These are phyloP conservation scores for Talaromyces funiculosus DNA, from an alignment of 2,329 filamentous ascomycete genomes.

Conservation along the genomic window DNA sequence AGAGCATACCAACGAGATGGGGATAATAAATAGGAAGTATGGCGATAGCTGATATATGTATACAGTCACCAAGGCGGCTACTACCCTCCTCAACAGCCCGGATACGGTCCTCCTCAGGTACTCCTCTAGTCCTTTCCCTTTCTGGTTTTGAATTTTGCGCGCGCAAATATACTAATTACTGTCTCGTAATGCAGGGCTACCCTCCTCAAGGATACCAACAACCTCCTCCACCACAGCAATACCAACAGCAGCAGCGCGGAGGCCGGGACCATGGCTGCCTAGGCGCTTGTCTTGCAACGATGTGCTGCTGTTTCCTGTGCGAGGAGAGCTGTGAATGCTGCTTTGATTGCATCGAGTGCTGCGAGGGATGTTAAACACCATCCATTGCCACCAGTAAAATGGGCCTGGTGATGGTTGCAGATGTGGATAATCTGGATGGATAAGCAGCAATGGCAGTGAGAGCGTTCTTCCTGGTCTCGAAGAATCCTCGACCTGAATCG, in stretches of 20 bases:
- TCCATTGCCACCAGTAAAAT: background rate
- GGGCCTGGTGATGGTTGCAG: background rate
- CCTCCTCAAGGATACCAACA: slow-evolving; percentile 42
- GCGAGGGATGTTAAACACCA: slow-evolving; percentile 30
- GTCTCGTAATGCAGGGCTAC: background rate
- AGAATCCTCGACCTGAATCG: background rate
- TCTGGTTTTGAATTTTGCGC: background rate
- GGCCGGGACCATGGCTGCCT: slow-evolving; percentile 49
- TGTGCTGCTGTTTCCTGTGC: slow-evolving; percentile 61
- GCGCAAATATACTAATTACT: background rate
- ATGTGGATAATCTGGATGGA: background rate
- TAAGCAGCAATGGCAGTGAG: background rate
- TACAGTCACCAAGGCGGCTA: slow-evolving; percentile 11
- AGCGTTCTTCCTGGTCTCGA: background rate
- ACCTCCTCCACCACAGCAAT: slow-evolving; percentile 39
- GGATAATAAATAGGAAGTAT: too few relatives aligned
- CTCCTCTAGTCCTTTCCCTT: slow-evolving; percentile 22
- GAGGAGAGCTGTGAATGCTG: slow-evolving; percentile 62
- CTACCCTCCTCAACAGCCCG: slow-evolving; percentile 25
- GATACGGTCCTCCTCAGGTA: slow-evolving; percentile 32
- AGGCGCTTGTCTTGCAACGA: slow-evolving; percentile 47
- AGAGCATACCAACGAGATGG: too few relatives aligned
- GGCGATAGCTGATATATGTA: background rate
- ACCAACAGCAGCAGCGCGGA: slow-evolving; percentile 23
- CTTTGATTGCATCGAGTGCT: slow-evolving; percentile 55